A percentile compares a stretch with the other conserved stretches of the same genome.
These are phyloP conservation scores for Boletus reticulatus DNA, from an alignment of 768 basidiomycete species.

Conservation along the genomic window DNA sequence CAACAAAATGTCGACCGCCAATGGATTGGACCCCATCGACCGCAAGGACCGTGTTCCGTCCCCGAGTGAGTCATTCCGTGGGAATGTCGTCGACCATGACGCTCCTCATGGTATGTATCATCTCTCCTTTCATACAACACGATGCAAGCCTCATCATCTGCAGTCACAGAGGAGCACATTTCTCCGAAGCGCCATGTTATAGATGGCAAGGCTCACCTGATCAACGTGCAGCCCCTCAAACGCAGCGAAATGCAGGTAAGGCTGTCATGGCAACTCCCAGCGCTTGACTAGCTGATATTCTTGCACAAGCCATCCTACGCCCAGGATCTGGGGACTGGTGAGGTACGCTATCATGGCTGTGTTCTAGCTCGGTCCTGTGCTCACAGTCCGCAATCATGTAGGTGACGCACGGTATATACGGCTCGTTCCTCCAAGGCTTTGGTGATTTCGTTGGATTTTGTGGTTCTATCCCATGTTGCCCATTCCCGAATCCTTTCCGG, in stretches of 20 bases:
- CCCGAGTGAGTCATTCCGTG: constrained; percentile 34
- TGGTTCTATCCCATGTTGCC: constrained; percentile 83
- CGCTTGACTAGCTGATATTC: constrained; percentile 5
- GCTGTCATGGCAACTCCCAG: neutral
- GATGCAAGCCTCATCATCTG: constrained; percentile 12
- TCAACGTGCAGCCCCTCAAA: constrained; percentile 83
- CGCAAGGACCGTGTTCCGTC: constrained; percentile 54
- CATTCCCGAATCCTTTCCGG: constrained; percentile 81
- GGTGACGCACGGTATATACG: constrained; percentile 86
- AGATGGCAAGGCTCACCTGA: constrained; percentile 44
- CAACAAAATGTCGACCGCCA: constrained; percentile 25
- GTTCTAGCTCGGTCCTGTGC: neutral
- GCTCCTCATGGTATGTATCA: constrained; percentile 56
- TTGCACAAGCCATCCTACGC: constrained; percentile 76
- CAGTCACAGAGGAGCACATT: constrained; percentile 64
- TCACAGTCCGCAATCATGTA: constrained; percentile 15
- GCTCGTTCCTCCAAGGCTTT: constrained; percentile 71
- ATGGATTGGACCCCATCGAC: constrained; percentile 31
- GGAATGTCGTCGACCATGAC: constrained; percentile 73
- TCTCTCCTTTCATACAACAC: neutral
- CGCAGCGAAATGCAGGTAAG: constrained; percentile 83
- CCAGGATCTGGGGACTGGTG: constrained; percentile 76
- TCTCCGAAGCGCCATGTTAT: constrained; percentile 32
- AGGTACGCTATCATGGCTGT: constrained; percentile 34
- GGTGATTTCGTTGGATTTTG: constrained; percentile 63